phyloP scores from a whole-genome alignment of 352 stramenopile genomes.

The Globisporangium iwayamae region DNA sequence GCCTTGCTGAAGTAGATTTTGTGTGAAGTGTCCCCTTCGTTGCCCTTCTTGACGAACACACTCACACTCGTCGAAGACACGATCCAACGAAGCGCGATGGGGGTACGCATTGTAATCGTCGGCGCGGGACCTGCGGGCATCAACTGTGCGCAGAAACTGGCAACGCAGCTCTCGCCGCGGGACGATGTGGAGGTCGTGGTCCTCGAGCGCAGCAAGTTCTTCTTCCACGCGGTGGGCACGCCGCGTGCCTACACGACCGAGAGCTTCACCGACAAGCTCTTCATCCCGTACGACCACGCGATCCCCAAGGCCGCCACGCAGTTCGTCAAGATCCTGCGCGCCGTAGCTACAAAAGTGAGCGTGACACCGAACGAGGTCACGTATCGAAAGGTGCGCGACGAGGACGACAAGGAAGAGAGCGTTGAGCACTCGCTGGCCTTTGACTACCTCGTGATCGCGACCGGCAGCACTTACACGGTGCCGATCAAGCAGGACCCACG shows the following conservation, averaged over 20 bases:
- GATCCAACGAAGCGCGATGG: too few relatives aligned
- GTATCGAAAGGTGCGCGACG: slow-evolving; percentile 24
- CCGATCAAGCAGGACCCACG: slow-evolving; percentile 45
- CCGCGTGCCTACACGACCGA: slow-evolving; percentile 43
- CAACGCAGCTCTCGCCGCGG: slow-evolving; percentile 21
- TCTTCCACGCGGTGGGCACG: slow-evolving; percentile 39
- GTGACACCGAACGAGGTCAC: background rate
- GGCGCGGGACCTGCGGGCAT: slow-evolving; percentile 48
- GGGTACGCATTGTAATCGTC: slow-evolving; percentile 42
- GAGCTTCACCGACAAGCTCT: slow-evolving; percentile 44
- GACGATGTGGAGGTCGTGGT: slow-evolving; percentile 43
- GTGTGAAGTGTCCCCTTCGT: too few relatives aligned
- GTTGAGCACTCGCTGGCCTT: slow-evolving; percentile 23
- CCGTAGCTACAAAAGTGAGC: slow-evolving; percentile 25
- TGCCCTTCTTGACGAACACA: too few relatives aligned
- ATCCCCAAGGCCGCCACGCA: slow-evolving; percentile 26
- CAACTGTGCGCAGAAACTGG: slow-evolving; percentile 36
- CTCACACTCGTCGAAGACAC: too few relatives aligned
- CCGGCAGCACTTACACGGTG: slow-evolving; percentile 49
- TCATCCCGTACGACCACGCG: slow-evolving; percentile 51
- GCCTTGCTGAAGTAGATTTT: too few relatives aligned
- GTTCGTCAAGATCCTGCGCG: slow-evolving; percentile 43
- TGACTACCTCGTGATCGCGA: slow-evolving; percentile 63
- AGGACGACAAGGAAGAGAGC: slow-evolving; percentile 22
- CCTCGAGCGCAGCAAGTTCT: slow-evolving; percentile 54